These are phyloP conservation scores for Cicer judaicum DNA, from an alignment of 306 rosid genomes.

Conservation along the genomic window DNA sequence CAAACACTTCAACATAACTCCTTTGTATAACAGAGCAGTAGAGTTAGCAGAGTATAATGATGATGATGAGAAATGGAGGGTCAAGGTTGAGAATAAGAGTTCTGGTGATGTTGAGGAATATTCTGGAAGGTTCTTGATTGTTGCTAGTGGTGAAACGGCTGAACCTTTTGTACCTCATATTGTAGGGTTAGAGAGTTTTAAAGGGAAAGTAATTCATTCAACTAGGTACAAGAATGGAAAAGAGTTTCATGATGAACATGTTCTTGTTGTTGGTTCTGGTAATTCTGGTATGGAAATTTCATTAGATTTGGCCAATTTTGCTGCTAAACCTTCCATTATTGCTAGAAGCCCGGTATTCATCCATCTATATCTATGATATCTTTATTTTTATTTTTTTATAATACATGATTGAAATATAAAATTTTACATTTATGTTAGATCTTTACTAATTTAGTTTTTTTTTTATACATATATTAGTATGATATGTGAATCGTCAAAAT, in stretches of 20 bases:
- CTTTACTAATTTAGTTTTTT: neutral
- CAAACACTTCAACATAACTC: constrained; percentile 55
- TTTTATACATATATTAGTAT: too few relatives aligned
- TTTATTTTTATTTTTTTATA: too few relatives aligned
- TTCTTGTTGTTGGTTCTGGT: constrained; percentile 77
- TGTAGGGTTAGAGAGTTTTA: constrained; percentile 53
- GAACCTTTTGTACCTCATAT: constrained; percentile 59
- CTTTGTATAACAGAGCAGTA: constrained; percentile 50
- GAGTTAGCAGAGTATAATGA: constrained; percentile 50
- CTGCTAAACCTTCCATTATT: constrained; percentile 66
- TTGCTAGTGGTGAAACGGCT: constrained; percentile 69
- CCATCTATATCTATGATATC: neutral
- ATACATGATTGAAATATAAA: too few relatives aligned
- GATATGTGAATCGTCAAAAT: too few relatives aligned
- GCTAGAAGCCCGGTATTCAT: constrained; percentile 66
- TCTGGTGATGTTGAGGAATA: constrained; percentile 51
- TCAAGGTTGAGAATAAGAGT: constrained; percentile 40
- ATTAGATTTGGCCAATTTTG: constrained; percentile 58
- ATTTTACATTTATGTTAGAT: neutral
- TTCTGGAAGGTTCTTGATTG: constrained; percentile 55
- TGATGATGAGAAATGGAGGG: constrained; percentile 45
- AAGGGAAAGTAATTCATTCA: constrained; percentile 63
- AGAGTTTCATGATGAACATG: constrained; percentile 50
- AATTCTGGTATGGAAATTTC: constrained; percentile 88
- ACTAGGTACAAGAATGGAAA: constrained; percentile 58